Conservation (phyloP, 805 yeast genomes). For the Komagataella kurtzmanii region DNA sequence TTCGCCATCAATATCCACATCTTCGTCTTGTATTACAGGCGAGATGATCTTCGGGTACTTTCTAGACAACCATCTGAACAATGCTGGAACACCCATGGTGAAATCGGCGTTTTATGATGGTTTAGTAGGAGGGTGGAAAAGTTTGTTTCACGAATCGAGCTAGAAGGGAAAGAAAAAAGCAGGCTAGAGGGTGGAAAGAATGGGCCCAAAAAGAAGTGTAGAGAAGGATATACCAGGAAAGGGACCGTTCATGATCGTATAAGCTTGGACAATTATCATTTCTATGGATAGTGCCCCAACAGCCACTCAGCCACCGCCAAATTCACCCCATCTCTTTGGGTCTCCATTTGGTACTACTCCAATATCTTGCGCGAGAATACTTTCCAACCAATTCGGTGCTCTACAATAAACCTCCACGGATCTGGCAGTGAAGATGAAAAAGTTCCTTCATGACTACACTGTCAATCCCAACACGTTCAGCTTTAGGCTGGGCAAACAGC, state of each 20-base stretch:
- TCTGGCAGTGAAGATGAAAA: neutral
- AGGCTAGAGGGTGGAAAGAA: neutral
- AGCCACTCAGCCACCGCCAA: neutral
- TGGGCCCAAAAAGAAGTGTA: neutral
- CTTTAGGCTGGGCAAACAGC: conserved; percentile 13
- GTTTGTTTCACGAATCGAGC: neutral
- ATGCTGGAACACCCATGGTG: conserved; percentile 75
- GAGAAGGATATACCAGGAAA: neutral
- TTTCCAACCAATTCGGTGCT: neutral
- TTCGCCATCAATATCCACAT: conserved; percentile 44
- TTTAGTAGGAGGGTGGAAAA: neutral
- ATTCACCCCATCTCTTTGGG: no score
- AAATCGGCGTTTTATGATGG: neutral
- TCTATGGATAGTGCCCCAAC: neutral
- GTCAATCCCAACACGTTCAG: conserved; percentile 16
- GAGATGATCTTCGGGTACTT: conserved; percentile 91
- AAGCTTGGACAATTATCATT: no score
- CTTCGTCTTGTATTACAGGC: conserved; percentile 72
- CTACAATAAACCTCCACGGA: neutral
- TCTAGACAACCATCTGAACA: conserved; percentile 88
- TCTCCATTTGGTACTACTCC: no score
- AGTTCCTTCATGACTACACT: conserved; percentile 21
- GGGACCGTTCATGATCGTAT: neutral
- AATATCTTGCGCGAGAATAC: neutral
- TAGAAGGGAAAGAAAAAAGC: neutral